Conservation (phyloP, 2,329 filamentous ascomycete species). For the Sarocladium strictum region DNA sequence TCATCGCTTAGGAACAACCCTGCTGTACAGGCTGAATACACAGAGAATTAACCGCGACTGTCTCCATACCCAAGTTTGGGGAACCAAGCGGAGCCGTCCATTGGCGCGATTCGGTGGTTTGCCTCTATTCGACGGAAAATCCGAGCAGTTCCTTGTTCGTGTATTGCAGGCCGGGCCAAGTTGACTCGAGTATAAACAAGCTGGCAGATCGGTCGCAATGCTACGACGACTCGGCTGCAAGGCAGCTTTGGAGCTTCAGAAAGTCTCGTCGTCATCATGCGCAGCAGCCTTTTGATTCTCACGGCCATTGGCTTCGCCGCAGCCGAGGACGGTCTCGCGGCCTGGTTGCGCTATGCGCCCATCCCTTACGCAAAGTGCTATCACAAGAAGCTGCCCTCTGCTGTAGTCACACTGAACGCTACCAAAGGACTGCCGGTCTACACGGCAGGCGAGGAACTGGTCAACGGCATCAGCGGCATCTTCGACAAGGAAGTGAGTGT, state of each 20-base stretch:
- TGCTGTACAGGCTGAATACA: background rate
- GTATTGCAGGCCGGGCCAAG: background rate
- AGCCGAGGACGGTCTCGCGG: slow-evolving; percentile 56
- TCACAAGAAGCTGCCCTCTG: slow-evolving; percentile 35
- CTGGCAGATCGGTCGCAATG: background rate
- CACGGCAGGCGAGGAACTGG: slow-evolving; percentile 53
- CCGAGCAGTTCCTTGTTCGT: background rate
- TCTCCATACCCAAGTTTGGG: background rate
- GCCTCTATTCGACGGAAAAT: slow-evolving; percentile 4
- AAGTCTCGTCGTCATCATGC: slow-evolving; percentile 7
- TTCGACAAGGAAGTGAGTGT: slow-evolving; percentile 41
- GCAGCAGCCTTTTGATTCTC: slow-evolving; percentile 6
- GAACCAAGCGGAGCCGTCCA: background rate
- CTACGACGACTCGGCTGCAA: background rate
- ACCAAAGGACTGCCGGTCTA: slow-evolving; percentile 50
- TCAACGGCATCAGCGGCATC: slow-evolving; percentile 51
- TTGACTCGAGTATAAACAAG: background rate
- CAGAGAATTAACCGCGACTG: background rate
- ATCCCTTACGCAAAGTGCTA: slow-evolving; percentile 28
- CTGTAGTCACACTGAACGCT: slow-evolving; percentile 47
- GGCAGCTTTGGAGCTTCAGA: background rate
- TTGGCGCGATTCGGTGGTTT: background rate
- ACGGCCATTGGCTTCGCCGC: slow-evolving; percentile 28
- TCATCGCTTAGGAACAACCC: background rate
- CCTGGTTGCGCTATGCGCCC: slow-evolving; percentile 60